Evolutionary conservation across 2,329 filamentous ascomycete species (phyloP).

Genomic region (Curvularia hawaiiensis): DNA sequence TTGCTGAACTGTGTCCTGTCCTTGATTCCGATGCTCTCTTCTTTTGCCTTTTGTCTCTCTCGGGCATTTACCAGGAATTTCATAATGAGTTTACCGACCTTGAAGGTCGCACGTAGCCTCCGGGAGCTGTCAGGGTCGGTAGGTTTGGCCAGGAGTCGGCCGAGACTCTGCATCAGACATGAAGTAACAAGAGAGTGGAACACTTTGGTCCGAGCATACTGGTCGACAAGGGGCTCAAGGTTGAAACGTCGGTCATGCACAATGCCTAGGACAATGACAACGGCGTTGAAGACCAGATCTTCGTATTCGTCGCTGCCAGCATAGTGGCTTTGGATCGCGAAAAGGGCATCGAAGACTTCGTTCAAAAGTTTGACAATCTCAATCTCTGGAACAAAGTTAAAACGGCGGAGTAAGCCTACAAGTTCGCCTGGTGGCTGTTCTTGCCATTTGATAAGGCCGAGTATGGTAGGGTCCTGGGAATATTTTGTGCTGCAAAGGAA

Average conservation of each 20-base stretch:
- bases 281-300: conserved; percentile 86
- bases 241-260: conserved; percentile 95
- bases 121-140: conserved; percentile 82
- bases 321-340: conserved; percentile 88
- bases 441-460: conserved; percentile 86
- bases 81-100: conserved; percentile 89
- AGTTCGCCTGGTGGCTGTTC: conserved; percentile 74
- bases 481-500: conserved; percentile 94
- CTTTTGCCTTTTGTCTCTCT: conserved; percentile 85
- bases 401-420: conserved; percentile 74
- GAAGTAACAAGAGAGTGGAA: conserved; percentile 92
- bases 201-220: conserved; percentile 86
- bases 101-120: conserved; percentile 88
- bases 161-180: conserved; percentile 85
- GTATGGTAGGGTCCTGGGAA: conserved; percentile 86
- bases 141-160: conserved; percentile 79
- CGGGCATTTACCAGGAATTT: conserved; percentile 94
- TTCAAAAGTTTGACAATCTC: conserved; percentile 94
- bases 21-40: conserved; percentile 83
- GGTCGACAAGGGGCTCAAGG: conserved; percentile 84
- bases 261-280: conserved; percentile 89
- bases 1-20: conserved; percentile 76
- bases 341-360: conserved; percentile 88
- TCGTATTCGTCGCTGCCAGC: conserved; percentile 92
- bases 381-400: conserved; percentile 94